Conservation (phyloP, 306 rosid species). For the Prunus davidiana region DNA sequence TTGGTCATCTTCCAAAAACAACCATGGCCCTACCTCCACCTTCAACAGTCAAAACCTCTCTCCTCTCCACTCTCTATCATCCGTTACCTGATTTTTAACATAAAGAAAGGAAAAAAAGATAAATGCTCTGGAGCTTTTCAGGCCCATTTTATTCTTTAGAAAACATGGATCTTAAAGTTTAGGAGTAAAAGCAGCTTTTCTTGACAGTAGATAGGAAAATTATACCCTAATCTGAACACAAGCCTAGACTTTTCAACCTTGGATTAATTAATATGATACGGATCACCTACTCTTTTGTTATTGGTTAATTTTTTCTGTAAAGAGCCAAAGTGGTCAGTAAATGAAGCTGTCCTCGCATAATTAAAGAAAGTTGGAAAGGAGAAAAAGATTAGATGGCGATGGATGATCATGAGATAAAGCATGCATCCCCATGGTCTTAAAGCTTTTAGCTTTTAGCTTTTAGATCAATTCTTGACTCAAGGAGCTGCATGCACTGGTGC, state of each 20-base stretch:
- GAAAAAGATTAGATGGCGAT: conserved; percentile 7
- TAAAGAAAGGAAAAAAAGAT: conserved; percentile 15
- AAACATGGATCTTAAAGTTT: conserved; percentile 15
- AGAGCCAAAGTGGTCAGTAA: conserved; percentile 29
- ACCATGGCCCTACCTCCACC: conserved; percentile 42
- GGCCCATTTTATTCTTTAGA: conserved; percentile 25
- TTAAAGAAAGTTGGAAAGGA: conserved; percentile 28
- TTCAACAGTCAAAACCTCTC: conserved; percentile 6
- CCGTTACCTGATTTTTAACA: conserved; percentile 25
- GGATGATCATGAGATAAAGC: conserved; percentile 17
- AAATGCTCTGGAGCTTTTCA: conserved; percentile 40
- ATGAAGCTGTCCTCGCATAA: conserved; percentile 29
- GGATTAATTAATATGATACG: conserved; percentile 17
- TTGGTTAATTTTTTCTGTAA: conserved; percentile 13
- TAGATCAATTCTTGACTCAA: not conserved
- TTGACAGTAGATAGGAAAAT: conserved; percentile 19
- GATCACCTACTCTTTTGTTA: conserved; percentile 29
- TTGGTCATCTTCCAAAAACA: conserved; percentile 50
- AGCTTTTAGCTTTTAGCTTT: conserved; percentile 1
- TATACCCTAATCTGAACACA: conserved; percentile 14
- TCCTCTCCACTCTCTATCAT: conserved; percentile 1
- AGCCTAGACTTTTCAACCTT: conserved; percentile 38
- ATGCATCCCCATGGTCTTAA: conserved; percentile 35
- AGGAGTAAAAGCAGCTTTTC: conserved; percentile 7
- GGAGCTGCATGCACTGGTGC: not conserved